phyloP scores from a whole-genome alignment of 1,284 basidiomycete species.

The Rhodotorula glutinis region DNA sequence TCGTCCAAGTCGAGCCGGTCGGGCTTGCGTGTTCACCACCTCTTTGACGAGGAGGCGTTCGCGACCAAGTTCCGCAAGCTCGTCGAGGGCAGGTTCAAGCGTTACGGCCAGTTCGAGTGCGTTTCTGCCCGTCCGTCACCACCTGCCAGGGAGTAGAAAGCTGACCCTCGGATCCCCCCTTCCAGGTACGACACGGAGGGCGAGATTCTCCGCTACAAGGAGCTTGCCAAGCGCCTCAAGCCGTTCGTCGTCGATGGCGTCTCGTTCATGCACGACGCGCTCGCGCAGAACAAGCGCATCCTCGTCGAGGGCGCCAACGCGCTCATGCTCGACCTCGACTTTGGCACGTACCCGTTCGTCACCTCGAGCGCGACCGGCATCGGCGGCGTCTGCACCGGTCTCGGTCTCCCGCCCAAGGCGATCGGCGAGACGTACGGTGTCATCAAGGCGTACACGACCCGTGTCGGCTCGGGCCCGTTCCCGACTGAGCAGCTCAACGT shows the following conservation, averaged over 20 bases:
- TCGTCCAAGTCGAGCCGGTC: slow-evolving; percentile 96
- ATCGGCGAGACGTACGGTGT: slow-evolving; percentile 87
- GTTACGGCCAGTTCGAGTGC: slow-evolving; percentile 88
- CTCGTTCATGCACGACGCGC: slow-evolving; percentile 75
- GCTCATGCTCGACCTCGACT: slow-evolving; percentile 96
- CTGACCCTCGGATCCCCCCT: not conserved
- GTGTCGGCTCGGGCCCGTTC: slow-evolving; percentile 96
- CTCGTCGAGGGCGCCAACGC: slow-evolving; percentile 98
- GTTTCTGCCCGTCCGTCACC: not conserved
- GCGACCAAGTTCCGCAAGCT: slow-evolving; percentile 89
- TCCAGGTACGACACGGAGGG: slow-evolving; percentile 84
- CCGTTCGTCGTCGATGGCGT: slow-evolving; percentile 89
- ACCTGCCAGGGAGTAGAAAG: no score
- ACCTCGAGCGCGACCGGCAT: slow-evolving; percentile 90
- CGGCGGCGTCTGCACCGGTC: slow-evolving; percentile 92
- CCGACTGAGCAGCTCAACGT: slow-evolving; percentile 91
- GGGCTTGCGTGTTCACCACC: slow-evolving; percentile 90
- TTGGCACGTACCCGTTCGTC: slow-evolving; percentile 95
- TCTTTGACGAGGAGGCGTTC: slow-evolving; percentile 82
- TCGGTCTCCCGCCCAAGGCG: slow-evolving; percentile 85
- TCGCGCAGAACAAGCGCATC: slow-evolving; percentile 68
- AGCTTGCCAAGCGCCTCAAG: slow-evolving; percentile 75
- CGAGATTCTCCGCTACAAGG: slow-evolving; percentile 88
- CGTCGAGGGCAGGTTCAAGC: slow-evolving; percentile 95
- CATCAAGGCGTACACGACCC: slow-evolving; percentile 95